Base-by-base conservation (phyloP, 371 early-diverging fungal genomes). In the Rhizopus sp. region DNA sequence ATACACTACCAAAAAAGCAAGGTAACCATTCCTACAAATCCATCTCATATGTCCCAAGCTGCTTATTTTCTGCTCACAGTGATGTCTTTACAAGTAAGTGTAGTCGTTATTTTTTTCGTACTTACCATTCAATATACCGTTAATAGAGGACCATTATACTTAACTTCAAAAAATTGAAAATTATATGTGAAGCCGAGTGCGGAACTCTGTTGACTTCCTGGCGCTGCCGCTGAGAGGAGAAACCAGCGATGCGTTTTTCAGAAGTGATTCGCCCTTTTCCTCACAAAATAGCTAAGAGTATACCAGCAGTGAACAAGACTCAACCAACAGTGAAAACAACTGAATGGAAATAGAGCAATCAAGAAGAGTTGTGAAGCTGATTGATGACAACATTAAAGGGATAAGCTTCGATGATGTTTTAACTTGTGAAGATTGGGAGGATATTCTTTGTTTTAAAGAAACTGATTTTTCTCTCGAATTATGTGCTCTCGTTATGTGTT, bases 11-110 rank as follows among this genome's bases (percentile, higher is more conserved):
- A 59, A 29, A 59, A 59, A 52, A 37, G 30, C 44, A 44, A 6
- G 12, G 46, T 49, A 12, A 40, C 3, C n/a, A 32, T 52, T 33
- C 41, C 48, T 29, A 32, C 50, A 4, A 33, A 9, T 12, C 17
- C 38, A 29, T 53, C 39, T 37, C 47, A 29, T 7, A 10, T 29
- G 37, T 17, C 60, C 17, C 40, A 53, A 49, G 30, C 37, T 23
- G 59, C 52, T 1, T 38, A 51, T 31, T 58, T 51, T 45, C 40
- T 60, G 4, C 50, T 60, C 10, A 53, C 49, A 33, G 54, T 60
- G 5, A 53, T 53, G 53, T 60, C 54, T 39, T 53, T 53, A 29
- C 54, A 60, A 42, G 54, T 53, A 49, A 59, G 53, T 41, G 4
- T 31, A 23, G 39, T 13, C 39, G 40, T 39, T 59, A 35, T 8